Evolutionary conservation across 768 basidiomycete genomes (phyloP), one percentile per base, ranked within the genome.

Genomic region (Kwoniella shandongensis): DNA sequence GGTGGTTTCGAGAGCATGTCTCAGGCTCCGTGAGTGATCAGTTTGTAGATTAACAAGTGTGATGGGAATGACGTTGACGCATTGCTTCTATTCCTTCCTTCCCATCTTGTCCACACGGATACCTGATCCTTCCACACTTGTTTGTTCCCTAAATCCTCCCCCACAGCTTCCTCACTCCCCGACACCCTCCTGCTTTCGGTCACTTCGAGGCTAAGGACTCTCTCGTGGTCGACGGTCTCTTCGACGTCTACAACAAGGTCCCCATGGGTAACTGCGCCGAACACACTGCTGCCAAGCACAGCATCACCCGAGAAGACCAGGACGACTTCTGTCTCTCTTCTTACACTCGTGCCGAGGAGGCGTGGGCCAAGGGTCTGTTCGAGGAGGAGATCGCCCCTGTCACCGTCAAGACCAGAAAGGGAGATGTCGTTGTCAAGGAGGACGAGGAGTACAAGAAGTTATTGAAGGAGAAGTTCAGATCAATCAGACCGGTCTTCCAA

Each of bases 1-100:
- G 96, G 96, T 66, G 96, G 96, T 59, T 96, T 91, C 91, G 96
- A 99, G 81, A 92, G 89, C 80, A 99, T 99, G 96, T 93, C 89
- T 76, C 89, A 97, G 68, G 91, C 92, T 47, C 96, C 96, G 92
- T 97, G 74, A 72, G 94, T 85, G 4, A 3, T 7, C 7, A 1
- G 13, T 6, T 13, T 32, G 32, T 32, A 32, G 7, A 6, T 13
- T 6, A 32, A 32, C 13, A 6, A 32, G 13, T 6, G 32, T 32
- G 32, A n/a, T n/a, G n/a, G 36, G 36, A n/a, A 10, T 38, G 36
- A n/a, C 10, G 20, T 32, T 25, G 30, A 13, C 47, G 47, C n/a
- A n/a, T n/a, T n/a, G n/a, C n/a, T n/a, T n/a, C n/a, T n/a, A n/a
- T n/a, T n/a, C n/a, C n/a, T n/a, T n/a, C n/a, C n/a, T n/a, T n/a